Percentiles rank a stretch among this genome's conserved stretches.
These are phyloP conservation scores for Rhodotorula sp. DNA, from an alignment of 1,284 basidiomycete genomes.

Conservation along the genomic window DNA sequence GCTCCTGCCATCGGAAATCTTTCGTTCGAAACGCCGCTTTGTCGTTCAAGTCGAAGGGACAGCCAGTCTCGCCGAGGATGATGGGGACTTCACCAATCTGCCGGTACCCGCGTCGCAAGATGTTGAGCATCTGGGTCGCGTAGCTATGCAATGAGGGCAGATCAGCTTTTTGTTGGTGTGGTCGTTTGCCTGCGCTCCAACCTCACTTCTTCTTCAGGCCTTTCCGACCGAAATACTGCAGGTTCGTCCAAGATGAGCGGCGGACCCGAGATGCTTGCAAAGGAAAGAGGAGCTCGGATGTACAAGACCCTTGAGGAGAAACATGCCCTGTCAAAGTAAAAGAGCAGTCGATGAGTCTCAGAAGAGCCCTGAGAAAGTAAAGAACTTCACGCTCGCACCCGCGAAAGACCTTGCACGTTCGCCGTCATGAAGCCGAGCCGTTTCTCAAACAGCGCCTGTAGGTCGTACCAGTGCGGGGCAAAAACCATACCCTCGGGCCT, in stretches of 20 bases:
- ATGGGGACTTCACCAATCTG: conserved; percentile 74
- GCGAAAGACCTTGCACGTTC: conserved; percentile 82
- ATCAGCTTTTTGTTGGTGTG: neutral
- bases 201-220: conserved; percentile 68
- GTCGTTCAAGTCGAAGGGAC: conserved; percentile 89
- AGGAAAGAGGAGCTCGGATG: neutral
- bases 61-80: conserved; percentile 82
- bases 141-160: conserved; percentile 52
- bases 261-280: neutral
- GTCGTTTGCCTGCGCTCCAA: neutral
- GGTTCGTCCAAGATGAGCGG: too few relatives aligned
- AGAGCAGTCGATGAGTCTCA: too few relatives aligned
- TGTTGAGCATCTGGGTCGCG: conserved; percentile 71
- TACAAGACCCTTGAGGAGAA: conserved; percentile 64
- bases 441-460: conserved; percentile 79
- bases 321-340: conserved; percentile 65
- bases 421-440: conserved; percentile 75
- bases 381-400: conserved; percentile 55
- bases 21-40: conserved; percentile 68
- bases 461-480: conserved; percentile 92
- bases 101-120: conserved; percentile 65
- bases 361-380: neutral
- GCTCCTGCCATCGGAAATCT: conserved; percentile 44
- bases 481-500: conserved; percentile 74
- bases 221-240: conserved; percentile 71